Conservation (phyloP, 345 rosid genomes). For the Arabis hirsuta region DNA sequence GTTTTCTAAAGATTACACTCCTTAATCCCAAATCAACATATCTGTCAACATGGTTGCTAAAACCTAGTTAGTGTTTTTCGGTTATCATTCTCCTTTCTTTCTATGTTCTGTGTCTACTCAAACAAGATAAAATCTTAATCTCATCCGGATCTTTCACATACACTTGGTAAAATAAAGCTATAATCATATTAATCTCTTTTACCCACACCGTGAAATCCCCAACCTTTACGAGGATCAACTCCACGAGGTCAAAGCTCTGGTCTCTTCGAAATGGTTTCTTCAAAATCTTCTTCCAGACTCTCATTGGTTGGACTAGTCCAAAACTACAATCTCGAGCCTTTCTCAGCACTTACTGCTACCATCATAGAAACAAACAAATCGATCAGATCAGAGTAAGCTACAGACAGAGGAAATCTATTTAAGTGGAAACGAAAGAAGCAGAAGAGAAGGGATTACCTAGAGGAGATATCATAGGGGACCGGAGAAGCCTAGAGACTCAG, state of each 20-base stretch:
- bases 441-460: constrained; percentile 14
- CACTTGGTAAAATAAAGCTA: too few relatives aligned
- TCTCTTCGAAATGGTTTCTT: constrained; percentile 48
- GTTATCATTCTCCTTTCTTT: too few relatives aligned
- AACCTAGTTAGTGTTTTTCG: too few relatives aligned
- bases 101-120: too few relatives aligned
- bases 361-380: constrained; percentile 6
- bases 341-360: constrained; percentile 15
- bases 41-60: too few relatives aligned
- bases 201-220: constrained; percentile 97
- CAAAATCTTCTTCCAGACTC: constrained; percentile 48
- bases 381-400: neutral
- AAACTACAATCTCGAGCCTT: constrained; percentile 24
- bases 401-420: neutral
- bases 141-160: too few relatives aligned
- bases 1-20: too few relatives aligned
- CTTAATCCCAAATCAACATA: too few relatives aligned
- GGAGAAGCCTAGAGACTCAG: constrained; percentile 34
- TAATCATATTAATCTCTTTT: constrained; percentile 6
- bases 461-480: constrained; percentile 29
- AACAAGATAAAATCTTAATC: too few relatives aligned
- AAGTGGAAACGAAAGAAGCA: neutral
- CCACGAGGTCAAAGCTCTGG: constrained; percentile 68
- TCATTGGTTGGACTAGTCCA: constrained; percentile 42
- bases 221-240: constrained; percentile 88